Conservation (phyloP, 257 asterid genomes). For the Oldenlandia corymbosa region DNA sequence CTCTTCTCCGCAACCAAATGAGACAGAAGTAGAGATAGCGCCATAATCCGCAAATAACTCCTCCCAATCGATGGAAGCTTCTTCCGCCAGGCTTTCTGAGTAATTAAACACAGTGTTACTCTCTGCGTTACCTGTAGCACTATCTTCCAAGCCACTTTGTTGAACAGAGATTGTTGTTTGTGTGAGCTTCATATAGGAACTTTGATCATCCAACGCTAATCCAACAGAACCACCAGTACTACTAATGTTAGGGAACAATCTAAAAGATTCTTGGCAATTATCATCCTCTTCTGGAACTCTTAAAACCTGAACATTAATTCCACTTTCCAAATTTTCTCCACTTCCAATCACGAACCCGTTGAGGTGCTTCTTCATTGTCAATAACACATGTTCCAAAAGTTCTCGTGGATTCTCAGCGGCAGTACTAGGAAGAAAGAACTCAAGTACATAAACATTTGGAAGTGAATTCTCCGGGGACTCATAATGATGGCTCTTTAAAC, state of each 20-base stretch:
- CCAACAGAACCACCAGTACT: background rate
- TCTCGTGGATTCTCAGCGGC: background rate
- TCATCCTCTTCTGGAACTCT: background rate
- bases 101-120: too few species aligned
- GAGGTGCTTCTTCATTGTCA: background rate
- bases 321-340: background rate
- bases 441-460: constrained; percentile 18
- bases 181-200: background rate
- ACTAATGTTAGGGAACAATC: background rate
- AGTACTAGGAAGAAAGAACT: constrained; percentile 19
- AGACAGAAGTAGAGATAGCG: too few species aligned
- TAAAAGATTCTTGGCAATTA: background rate
- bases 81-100: too few species aligned
- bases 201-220: background rate
- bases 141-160: background rate
- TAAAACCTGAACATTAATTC: background rate
- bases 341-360: background rate
- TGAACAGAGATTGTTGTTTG: background rate
- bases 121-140: too few species aligned
- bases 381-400: background rate
- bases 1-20: too few species aligned
- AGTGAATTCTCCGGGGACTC: too few species aligned
- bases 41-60: too few species aligned
- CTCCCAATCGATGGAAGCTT: too few species aligned
- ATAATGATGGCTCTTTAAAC: constrained; percentile 14